Evolutionary conservation across 345 rosid genomes (phyloP).

Genomic region (Camelina neglecta): DNA sequence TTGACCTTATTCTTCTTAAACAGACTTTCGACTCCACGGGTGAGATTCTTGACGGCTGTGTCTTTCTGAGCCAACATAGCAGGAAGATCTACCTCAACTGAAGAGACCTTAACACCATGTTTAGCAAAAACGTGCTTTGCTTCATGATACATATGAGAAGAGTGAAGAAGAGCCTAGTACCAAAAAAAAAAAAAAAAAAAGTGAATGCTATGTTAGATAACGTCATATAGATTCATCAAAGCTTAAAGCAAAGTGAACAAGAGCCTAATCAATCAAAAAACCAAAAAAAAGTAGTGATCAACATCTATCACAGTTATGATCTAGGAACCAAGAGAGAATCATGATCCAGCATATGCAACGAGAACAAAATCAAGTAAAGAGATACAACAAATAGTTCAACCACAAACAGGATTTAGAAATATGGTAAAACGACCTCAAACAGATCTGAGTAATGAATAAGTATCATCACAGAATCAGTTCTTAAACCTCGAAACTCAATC

Average conservation of each 20-base stretch:
- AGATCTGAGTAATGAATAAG: conserved; percentile 28
- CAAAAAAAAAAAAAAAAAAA: background rate
- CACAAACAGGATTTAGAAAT: background rate
- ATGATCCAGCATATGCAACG: conserved; percentile 15
- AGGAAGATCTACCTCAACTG: conserved; percentile 93
- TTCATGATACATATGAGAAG: conserved; percentile 98
- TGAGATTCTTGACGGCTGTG: conserved; percentile 85
- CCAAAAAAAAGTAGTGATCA: too few species aligned
- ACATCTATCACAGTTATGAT: too few species aligned
- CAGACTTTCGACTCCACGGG: conserved; percentile 91
- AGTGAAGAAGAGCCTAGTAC: conserved; percentile 96
- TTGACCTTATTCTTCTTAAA: conserved; percentile 97
- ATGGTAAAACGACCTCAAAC: too few species aligned
- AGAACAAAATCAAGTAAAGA: background rate
- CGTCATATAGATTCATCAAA: background rate
- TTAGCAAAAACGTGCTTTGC: conserved; percentile 82
- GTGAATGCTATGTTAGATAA: conserved; percentile 2
- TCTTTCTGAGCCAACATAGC: conserved; percentile 98
- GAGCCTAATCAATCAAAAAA: background rate
- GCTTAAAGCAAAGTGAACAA: conserved; percentile 13
- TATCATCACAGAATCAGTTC: conserved; percentile 19
- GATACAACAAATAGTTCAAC: conserved; percentile 9
- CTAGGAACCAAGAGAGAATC: background rate
- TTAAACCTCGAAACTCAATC: conserved; percentile 21
- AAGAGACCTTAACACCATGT: conserved; percentile 89